Evolutionary conservation across 1,284 basidiomycete genomes (phyloP).

Genomic region (Cutaneotrichosporon sp.): DNA sequence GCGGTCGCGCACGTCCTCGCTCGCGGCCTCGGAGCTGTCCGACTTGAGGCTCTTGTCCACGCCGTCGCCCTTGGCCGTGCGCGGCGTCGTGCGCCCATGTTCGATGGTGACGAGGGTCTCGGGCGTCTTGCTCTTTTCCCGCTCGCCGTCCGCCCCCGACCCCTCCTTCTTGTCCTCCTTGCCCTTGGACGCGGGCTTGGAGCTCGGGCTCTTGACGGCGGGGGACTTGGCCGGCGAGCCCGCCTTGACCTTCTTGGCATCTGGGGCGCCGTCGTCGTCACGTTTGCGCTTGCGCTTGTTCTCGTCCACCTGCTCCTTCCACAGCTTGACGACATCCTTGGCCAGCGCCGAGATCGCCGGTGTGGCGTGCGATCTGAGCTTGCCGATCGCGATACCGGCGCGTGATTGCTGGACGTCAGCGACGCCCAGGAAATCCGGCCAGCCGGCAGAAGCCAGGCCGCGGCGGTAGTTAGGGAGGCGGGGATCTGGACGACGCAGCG

Average conservation of each 20-base stretch:
- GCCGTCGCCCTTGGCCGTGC: conserved; percentile 70
- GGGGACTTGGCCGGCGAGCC: conserved; percentile 17
- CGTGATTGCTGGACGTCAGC: conserved; percentile 60
- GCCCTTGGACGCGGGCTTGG: background rate
- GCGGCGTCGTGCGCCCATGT: conserved; percentile 55
- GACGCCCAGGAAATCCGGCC: background rate
- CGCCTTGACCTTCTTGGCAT: conserved; percentile 44
- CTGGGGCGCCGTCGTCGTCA: conserved; percentile 29
- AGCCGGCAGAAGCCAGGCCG: no score
- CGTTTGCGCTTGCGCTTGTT: conserved; percentile 61
- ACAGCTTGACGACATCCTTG: conserved; percentile 89
- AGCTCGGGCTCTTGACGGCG: conserved; percentile 4
- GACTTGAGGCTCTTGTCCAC: conserved; percentile 54
- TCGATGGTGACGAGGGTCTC: conserved; percentile 50
- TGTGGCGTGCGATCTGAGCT: conserved; percentile 72
- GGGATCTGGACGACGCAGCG: no score
- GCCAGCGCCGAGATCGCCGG: conserved; percentile 78
- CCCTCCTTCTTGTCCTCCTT: background rate
- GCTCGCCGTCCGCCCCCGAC: conserved; percentile 1
- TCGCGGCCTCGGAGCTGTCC: conserved; percentile 59
- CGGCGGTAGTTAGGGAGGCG: no score
- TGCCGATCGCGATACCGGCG: conserved; percentile 89
- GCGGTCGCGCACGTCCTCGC: conserved; percentile 67
- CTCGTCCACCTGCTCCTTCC: conserved; percentile 82
- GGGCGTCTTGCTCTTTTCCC: conserved; percentile 9